Percentiles rank a stretch among this genome's conserved stretches.
Conservation (phyloP, 2,329 filamentous ascomycete genomes). For the Fusarium citri region DNA sequence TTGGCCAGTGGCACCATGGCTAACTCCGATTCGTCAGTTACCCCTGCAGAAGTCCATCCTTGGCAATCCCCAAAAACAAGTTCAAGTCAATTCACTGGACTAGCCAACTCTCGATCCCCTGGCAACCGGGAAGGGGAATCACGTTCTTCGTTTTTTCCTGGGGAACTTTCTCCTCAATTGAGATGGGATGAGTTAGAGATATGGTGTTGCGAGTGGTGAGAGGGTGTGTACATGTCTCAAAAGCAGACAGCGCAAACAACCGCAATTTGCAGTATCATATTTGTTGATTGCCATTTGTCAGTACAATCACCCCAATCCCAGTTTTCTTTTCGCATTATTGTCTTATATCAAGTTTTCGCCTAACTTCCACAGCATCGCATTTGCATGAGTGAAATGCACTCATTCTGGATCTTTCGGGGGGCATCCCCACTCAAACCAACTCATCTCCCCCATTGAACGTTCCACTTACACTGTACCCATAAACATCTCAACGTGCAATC, state of each 20-base stretch:
- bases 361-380: slow-evolving; percentile 11
- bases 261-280: background rate
- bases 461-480: slow-evolving; percentile 25
- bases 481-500: slow-evolving; percentile 5
- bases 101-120: slow-evolving; percentile 33
- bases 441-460: slow-evolving; percentile 11
- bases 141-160: slow-evolving; percentile 19
- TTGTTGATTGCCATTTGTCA: background rate
- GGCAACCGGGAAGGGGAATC: slow-evolving; percentile 36
- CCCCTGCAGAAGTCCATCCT: slow-evolving; percentile 28
- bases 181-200: slow-evolving; percentile 9
- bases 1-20: slow-evolving; percentile 29
- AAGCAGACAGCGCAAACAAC: slow-evolving; percentile 21
- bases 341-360: slow-evolving; percentile 30
- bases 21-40: slow-evolving; percentile 38
- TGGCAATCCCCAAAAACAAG: slow-evolving; percentile 28
- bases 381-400: slow-evolving; percentile 8
- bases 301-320: background rate
- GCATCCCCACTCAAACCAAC: slow-evolving; percentile 22
- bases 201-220: slow-evolving; percentile 3
- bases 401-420: slow-evolving; percentile 1
- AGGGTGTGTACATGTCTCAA: slow-evolving; percentile 29
- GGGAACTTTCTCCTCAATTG: slow-evolving; percentile 33
- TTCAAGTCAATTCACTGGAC: slow-evolving; percentile 10
- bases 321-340: slow-evolving; percentile 13